Percentiles rank a stretch among this genome's conserved stretches.
Evolutionary conservation across 179 eudicot species (phyloP).

Genomic region (Drosera spatulata): DNA sequence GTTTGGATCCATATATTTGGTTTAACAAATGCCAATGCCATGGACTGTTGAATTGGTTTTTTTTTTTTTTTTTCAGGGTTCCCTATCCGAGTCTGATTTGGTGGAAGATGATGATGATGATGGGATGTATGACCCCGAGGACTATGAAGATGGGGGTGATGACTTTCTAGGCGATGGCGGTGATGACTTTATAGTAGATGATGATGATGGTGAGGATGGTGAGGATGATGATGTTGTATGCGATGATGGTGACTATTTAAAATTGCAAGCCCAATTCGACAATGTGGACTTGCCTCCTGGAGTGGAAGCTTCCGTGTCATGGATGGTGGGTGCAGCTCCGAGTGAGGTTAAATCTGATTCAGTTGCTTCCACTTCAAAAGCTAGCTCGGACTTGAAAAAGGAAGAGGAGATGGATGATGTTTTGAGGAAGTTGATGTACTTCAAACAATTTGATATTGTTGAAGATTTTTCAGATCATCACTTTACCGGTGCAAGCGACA

Average conservation of each 20-base stretch:
- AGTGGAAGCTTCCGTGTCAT: conserved; percentile 68
- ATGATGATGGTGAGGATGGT: conserved; percentile 28
- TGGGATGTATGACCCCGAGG: conserved; percentile 19
- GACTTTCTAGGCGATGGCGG: conserved; percentile 11
- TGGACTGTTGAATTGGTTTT: too few relatives aligned
- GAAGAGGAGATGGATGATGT: conserved; percentile 36
- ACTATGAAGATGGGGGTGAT: conserved; percentile 9
- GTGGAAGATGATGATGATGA: background rate
- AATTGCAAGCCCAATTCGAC: conserved; percentile 77
- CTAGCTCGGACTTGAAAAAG: conserved; percentile 25
- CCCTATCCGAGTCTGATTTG: too few relatives aligned
- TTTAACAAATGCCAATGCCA: too few relatives aligned
- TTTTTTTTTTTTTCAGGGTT: too few relatives aligned
- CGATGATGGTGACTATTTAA: conserved; percentile 40
- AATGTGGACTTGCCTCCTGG: conserved; percentile 85
- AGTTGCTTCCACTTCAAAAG: conserved; percentile 12
- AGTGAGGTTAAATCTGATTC: conserved; percentile 12
- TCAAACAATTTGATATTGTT: conserved; percentile 55
- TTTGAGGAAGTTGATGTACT: conserved; percentile 31
- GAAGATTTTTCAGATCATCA: conserved; percentile 60
- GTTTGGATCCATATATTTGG: too few relatives aligned
- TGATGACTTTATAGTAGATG: conserved; percentile 30
- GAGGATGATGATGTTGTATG: conserved; percentile 30
- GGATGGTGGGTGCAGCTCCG: conserved; percentile 39
- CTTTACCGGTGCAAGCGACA: conserved; percentile 9